Evolutionary conservation across 202 grass and related monocot genomes (phyloP).

Genomic region (Carex sylvatica): DNA sequence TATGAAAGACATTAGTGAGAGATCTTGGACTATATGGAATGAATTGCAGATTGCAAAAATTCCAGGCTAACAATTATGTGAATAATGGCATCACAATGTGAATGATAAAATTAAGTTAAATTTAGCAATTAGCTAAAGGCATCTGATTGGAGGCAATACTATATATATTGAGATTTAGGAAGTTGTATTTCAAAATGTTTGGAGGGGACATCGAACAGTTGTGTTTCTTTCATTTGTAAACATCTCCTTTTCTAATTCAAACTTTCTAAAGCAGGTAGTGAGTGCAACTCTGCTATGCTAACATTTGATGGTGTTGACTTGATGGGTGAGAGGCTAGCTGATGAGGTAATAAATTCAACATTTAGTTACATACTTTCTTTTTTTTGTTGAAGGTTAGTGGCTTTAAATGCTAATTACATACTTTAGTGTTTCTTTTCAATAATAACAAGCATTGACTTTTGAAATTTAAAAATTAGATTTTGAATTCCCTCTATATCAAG

Average conservation of each 20-base stretch:
- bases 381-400: too few species aligned
- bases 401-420: background rate
- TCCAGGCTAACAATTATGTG: background rate
- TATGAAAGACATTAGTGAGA: background rate
- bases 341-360: slow-evolving; percentile 53
- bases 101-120: background rate
- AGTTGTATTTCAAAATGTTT: background rate
- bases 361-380: background rate
- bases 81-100: background rate
- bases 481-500: background rate
- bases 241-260: background rate
- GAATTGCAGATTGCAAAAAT: background rate
- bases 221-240: background rate
- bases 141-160: background rate
- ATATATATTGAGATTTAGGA: background rate
- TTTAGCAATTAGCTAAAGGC: background rate
- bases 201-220: background rate
- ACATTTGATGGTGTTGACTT: slow-evolving; percentile 97
- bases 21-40: background rate
- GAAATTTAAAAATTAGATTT: background rate
- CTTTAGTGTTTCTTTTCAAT: background rate
- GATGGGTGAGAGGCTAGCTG: slow-evolving; percentile 94
- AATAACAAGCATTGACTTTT: background rate
- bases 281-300: slow-evolving; percentile 85
- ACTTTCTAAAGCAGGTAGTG: slow-evolving; percentile 65